Conservation (phyloP, 495 filamentous ascomycete genomes). For the Tricharina praecox region DNA sequence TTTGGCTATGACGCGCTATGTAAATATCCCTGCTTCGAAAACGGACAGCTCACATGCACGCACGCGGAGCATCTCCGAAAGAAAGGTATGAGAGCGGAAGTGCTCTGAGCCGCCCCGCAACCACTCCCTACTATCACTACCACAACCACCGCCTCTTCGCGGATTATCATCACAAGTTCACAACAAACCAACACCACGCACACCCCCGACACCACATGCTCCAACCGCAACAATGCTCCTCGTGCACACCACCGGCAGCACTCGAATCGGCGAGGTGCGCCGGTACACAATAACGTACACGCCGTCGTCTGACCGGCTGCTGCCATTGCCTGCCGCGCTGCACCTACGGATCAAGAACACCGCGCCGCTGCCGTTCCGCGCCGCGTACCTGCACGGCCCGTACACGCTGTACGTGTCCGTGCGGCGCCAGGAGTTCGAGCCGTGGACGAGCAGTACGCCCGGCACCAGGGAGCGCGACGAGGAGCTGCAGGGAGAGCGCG, state of each 20-base stretch:
- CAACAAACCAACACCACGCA: too few species aligned
- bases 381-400: conserved; percentile 88
- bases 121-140: too few species aligned
- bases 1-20: too few species aligned
- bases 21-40: too few species aligned
- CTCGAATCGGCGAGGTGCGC: conserved; percentile 84
- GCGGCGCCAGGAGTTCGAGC: conserved; percentile 27
- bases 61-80: too few species aligned
- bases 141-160: too few species aligned
- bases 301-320: conserved; percentile 69
- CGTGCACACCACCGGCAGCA: conserved; percentile 69
- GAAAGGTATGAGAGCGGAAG: too few species aligned
- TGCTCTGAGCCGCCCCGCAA: too few species aligned
- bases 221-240: conserved; percentile 49
- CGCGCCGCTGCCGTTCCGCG: conserved; percentile 75
- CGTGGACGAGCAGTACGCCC: conserved; percentile 16
- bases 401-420: conserved; percentile 79
- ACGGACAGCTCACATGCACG: too few species aligned
- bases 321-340: conserved; percentile 60
- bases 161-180: too few species aligned
- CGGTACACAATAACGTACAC: conserved; percentile 87
- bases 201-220: not conserved
- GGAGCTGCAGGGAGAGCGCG: conserved; percentile 8
- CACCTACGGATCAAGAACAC: conserved; percentile 80
- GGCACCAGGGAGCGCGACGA: conserved; percentile 8